Base-by-base conservation (phyloP, 1,284 basidiomycete species). In the Phellopilus nigrolimitatus region DNA sequence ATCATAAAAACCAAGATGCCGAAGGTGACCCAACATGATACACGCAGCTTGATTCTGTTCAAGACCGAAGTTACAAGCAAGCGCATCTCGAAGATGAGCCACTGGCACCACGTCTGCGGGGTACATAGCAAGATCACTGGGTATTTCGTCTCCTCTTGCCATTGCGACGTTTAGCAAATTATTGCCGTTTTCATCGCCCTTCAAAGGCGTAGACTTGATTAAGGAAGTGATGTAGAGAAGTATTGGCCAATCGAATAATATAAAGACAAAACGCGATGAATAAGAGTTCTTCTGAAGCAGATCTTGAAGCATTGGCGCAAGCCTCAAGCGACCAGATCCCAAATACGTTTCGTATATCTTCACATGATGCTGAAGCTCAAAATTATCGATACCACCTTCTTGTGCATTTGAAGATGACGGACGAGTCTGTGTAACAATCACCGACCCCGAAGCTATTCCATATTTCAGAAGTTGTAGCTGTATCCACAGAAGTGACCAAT, bases 231-330 rank as follows among this genome's bases (percentile, higher is more conserved):
- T 68, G 60, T 79, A 88, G 17, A 76, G 69, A 19, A 91, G 69
- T 53, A 74, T 78, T 2, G 80, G 72, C 75, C 81, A 84, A 53
- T 83, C 78, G 67, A 82, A 90, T 62, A 87, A 71, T 36, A 87
- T 67, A 9, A 69, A 67, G 39, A 74, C 68, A n/a, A 67, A 60
- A 5, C 69, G 61, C 15, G 62, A 52, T 12, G 72, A 54, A 27
- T 62, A 54, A 55, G 75, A 76, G 54, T 78, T 76, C 17, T 51
- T 24, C 36, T 73, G 66, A 31, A 81, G 63, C 56, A 79, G 82
- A 47, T 84, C 80, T 22, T 71, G 65, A 41, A 82, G 65, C 7
- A 71, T 64, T 17, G 68, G 63, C 3, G 81, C 80, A 33, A 71
- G 61, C 3, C 64, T 59, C 17, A 74, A 64, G 9, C 54, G 60